Conservation (phyloP, 768 basidiomycete species). For the Tulasnella sp. region DNA sequence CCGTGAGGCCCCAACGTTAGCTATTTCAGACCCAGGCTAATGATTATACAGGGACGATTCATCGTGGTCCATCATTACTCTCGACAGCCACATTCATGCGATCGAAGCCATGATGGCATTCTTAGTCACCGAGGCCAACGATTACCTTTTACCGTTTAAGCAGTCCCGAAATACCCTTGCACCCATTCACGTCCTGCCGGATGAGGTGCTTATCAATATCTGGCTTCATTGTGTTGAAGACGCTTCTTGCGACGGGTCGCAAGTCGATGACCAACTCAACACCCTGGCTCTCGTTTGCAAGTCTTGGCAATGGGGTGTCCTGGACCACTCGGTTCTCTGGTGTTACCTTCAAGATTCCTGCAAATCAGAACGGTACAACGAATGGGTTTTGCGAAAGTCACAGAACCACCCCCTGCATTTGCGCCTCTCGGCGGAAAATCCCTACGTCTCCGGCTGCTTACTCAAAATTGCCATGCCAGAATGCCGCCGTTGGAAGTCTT, state of each 20-base stretch:
- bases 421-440: not conserved
- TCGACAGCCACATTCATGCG: not conserved
- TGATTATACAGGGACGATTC: not conserved
- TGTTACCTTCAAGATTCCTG: not conserved
- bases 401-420: not conserved
- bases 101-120: not conserved
- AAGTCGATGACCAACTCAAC: not conserved
- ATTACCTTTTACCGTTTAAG: not conserved
- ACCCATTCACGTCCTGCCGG: not conserved
- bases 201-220: not conserved
- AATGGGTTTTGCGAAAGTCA: not conserved
- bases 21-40: not conserved
- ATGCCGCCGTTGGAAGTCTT: not conserved
- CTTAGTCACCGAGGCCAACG: not conserved
- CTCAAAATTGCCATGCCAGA: not conserved
- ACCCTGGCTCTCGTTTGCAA: not conserved
- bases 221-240: not conserved
- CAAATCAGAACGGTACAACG: not conserved
- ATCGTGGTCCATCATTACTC: not conserved
- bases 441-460: not conserved
- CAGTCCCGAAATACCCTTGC: not conserved
- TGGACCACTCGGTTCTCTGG: not conserved
- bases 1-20: not conserved
- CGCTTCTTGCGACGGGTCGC: too few relatives aligned
- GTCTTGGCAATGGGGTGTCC: not conserved